These are phyloP conservation scores for Hymenoscyphus salicellus DNA, from an alignment of 2,329 filamentous ascomycete species.

Conservation along the genomic window DNA sequence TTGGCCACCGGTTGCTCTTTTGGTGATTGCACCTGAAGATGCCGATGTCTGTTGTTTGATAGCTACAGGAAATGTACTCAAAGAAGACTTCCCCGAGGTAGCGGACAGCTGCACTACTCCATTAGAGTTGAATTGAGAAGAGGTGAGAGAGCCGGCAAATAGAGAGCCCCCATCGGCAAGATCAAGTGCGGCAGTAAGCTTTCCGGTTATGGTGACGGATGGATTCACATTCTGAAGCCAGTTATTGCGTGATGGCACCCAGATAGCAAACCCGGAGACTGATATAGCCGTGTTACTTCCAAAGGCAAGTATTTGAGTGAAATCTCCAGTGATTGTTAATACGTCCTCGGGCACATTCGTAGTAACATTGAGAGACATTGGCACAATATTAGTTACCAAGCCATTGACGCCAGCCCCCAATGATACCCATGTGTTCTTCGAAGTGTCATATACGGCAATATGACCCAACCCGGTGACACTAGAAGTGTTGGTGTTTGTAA, in stretches of 20 bases:
- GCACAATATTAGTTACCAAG: conserved; percentile 68
- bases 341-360: conserved; percentile 65
- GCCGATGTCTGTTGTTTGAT: conserved; percentile 43
- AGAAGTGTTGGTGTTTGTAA: conserved; percentile 67
- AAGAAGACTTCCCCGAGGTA: conserved; percentile 28
- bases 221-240: conserved; percentile 81
- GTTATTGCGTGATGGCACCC: conserved; percentile 80
- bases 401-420: conserved; percentile 87
- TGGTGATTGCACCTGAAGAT: conserved; percentile 41
- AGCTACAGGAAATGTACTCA: conserved; percentile 58
- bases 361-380: conserved; percentile 76
- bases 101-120: conserved; percentile 65
- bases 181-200: conserved; percentile 68
- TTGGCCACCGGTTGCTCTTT: conserved; percentile 45
- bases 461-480: conserved; percentile 65
- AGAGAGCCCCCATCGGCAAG: conserved; percentile 60
- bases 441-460: conserved; percentile 71
- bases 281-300: conserved; percentile 57
- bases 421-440: conserved; percentile 67
- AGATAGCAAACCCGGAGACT: conserved; percentile 79
- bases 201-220: conserved; percentile 63
- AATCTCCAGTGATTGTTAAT: conserved; percentile 77
- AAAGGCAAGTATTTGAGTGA: conserved; percentile 69
- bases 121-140: conserved; percentile 68
- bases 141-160: conserved; percentile 79